Evolutionary conservation across 495 filamentous ascomycete species (phyloP).

Genomic region (Rhypophila decipiens): DNA sequence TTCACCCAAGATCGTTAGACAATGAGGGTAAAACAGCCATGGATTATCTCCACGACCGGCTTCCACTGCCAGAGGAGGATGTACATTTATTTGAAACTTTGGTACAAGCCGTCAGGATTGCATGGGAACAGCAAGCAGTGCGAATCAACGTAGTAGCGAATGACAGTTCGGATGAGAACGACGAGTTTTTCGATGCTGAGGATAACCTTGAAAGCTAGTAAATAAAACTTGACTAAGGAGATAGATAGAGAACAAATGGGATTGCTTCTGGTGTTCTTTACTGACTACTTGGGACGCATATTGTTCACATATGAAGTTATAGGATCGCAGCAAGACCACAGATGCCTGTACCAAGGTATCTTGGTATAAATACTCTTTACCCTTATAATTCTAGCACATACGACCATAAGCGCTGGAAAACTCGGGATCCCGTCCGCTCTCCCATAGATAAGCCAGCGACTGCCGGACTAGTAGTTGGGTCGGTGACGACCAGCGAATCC

Average conservation of each 20-base stretch:
- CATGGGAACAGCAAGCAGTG: neutral
- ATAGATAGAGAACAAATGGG: too few species aligned
- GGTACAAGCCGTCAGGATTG: neutral
- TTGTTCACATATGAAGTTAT: too few species aligned
- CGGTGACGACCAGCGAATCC: constrained; percentile 31
- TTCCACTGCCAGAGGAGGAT: neutral
- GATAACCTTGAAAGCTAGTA: neutral
- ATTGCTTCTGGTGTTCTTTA: too few species aligned
- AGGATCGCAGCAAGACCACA: too few species aligned
- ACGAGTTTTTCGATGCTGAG: neutral
- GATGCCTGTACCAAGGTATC: too few species aligned
- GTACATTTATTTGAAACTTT: neutral
- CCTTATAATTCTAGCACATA: too few species aligned
- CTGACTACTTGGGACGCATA: too few species aligned
- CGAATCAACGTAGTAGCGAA: neutral
- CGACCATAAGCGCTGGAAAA: constrained; percentile 41
- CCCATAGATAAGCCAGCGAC: constrained; percentile 29
- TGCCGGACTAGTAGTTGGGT: constrained; percentile 37
- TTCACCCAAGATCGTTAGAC: neutral
- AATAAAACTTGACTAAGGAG: neutral
- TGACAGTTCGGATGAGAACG: neutral
- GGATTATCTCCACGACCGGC: neutral
- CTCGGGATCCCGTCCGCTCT: constrained; percentile 49
- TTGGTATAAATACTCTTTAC: too few species aligned
- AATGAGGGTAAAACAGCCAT: neutral